A percentile compares a stretch with the other conserved stretches of the same genome.
These are phyloP conservation scores for Ricinus communis DNA, from an alignment of 345 rosid species.

Conservation along the genomic window DNA sequence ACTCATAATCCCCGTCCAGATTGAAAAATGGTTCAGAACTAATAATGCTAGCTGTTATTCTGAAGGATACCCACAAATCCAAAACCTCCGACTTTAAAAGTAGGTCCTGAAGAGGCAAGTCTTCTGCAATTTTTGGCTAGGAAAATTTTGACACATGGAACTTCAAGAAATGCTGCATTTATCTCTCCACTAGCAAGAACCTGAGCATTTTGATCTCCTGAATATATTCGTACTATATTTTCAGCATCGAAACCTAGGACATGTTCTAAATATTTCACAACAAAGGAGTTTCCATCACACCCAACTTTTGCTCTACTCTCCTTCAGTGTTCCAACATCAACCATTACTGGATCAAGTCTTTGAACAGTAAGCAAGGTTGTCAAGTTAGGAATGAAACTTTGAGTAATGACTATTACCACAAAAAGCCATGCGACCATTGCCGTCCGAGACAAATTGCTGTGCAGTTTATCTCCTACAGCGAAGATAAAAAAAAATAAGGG, in stretches of 20 bases:
- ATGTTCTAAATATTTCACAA: constrained; percentile 16
- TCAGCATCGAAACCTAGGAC: constrained; percentile 15
- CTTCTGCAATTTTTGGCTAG: constrained; percentile 28
- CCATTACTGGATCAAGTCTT: background rate
- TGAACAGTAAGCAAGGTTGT: constrained; percentile 22
- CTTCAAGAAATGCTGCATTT: constrained; percentile 24
- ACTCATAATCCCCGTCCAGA: background rate
- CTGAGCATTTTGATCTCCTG: constrained; percentile 14
- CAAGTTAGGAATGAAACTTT: constrained; percentile 28
- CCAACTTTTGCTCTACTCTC: constrained; percentile 25
- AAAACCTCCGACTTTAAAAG: constrained; percentile 22
- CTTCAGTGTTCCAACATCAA: constrained; percentile 2
- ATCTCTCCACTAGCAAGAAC: constrained; percentile 21
- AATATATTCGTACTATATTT: constrained; percentile 7
- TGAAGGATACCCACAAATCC: constrained; percentile 29
- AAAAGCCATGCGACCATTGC: constrained; percentile 27
- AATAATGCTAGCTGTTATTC: too few species aligned
- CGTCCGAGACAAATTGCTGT: constrained; percentile 27
- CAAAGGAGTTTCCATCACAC: constrained; percentile 35
- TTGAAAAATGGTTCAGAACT: too few species aligned
- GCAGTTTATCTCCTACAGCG: constrained; percentile 16
- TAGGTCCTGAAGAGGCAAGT: constrained; percentile 20
- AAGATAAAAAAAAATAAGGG: background rate
- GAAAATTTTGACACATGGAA: constrained; percentile 28
- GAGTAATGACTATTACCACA: constrained; percentile 27